phyloP scores from a whole-genome alignment of 192 early-diverging fungal species.

The Funneliformis mosseae region DNA sequence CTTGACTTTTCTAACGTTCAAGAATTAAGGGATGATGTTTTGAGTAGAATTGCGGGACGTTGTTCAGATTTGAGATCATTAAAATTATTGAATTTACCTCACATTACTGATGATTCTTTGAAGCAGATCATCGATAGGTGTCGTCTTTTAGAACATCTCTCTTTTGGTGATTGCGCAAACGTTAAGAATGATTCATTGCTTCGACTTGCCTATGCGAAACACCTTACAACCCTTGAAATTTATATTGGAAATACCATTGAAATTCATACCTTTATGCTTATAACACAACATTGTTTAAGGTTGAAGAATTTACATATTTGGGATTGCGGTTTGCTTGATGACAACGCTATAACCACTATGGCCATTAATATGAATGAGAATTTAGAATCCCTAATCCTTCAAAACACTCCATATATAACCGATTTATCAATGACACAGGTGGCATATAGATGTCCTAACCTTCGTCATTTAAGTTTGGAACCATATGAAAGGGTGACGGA shows the following conservation, averaged over 20 bases:
- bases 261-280: conserved; percentile 9
- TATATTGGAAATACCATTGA: conserved; percentile 14
- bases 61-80: conserved; percentile 30
- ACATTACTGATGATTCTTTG: conserved; percentile 21
- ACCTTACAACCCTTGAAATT: conserved; percentile 21
- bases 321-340: conserved; percentile 18
- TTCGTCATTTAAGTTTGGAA: conserved; percentile 27
- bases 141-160: conserved; percentile 9
- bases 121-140: conserved; percentile 1
- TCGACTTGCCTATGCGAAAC: not conserved
- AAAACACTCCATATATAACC: conserved; percentile 27
- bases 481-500: conserved; percentile 24
- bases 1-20: conserved; percentile 26
- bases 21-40: not conserved
- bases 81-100: conserved; percentile 29
- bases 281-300: conserved; percentile 6
- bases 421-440: conserved; percentile 21
- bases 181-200: conserved; percentile 7
- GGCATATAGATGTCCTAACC: conserved; percentile 14
- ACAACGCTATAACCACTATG: not conserved
- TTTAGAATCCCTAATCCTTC: conserved; percentile 28
- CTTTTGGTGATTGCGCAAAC: conserved; percentile 24
- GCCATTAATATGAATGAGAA: not conserved
- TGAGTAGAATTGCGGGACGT: conserved; percentile 7
- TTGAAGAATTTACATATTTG: conserved; percentile 31